Evolutionary conservation across 768 basidiomycete genomes (phyloP).

Genomic region (Lanmaoa pseudosensibilis): DNA sequence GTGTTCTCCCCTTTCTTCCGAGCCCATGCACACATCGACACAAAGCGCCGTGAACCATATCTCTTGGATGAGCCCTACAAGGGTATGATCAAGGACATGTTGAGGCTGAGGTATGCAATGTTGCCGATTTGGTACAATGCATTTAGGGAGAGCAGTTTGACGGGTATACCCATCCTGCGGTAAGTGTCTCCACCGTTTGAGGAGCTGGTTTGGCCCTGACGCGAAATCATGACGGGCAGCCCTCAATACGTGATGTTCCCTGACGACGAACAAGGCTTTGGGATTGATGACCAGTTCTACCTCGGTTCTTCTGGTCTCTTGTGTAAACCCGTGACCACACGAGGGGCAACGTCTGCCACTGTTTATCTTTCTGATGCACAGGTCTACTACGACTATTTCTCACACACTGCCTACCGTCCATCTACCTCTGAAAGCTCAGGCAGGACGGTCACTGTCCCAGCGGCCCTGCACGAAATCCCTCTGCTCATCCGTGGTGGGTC

Average conservation of each 20-base stretch:
- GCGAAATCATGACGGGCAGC: conserved; percentile 39
- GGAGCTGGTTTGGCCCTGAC: neutral
- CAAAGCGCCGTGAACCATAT: conserved; percentile 96
- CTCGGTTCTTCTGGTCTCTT: conserved; percentile 86
- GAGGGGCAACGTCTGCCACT: conserved; percentile 64
- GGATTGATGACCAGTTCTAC: conserved; percentile 93
- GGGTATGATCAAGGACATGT: conserved; percentile 71
- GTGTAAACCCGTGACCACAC: conserved; percentile 84
- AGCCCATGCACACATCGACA: conserved; percentile 97
- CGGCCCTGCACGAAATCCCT: conserved; percentile 79
- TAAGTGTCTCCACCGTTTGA: conserved; percentile 32
- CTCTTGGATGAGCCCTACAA: conserved; percentile 89
- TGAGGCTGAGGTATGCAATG: conserved; percentile 82
- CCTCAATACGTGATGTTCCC: conserved; percentile 98
- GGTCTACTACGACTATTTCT: conserved; percentile 96
- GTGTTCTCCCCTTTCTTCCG: conserved; percentile 97
- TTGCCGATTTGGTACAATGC: conserved; percentile 98
- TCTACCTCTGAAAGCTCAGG: conserved; percentile 45
- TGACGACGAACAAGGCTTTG: conserved; percentile 79
- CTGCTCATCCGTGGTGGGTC: conserved; percentile 89
- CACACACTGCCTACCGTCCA: conserved; percentile 64
- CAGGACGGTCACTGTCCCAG: conserved; percentile 70
- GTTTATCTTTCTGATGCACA: conserved; percentile 89
- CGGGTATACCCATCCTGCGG: conserved; percentile 83
- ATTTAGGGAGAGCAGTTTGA: conserved; percentile 83